phyloP scores from a whole-genome alignment of 164 flowering plant genomes.

The Saururus chinensis region DNA sequence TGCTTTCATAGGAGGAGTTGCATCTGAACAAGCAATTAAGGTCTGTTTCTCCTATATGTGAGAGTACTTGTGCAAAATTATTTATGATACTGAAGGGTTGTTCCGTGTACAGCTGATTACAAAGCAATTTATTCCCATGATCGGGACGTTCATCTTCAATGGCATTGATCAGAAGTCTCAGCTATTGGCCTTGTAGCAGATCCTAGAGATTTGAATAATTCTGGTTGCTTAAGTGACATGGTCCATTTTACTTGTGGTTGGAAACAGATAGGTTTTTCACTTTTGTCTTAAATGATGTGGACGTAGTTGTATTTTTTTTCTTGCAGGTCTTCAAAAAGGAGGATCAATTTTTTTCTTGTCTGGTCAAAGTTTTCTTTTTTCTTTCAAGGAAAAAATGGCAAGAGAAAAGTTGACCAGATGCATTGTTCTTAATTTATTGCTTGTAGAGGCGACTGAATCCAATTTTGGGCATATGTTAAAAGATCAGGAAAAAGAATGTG shows the following conservation, averaged over 20 bases:
- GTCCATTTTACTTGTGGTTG: neutral
- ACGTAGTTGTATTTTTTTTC: neutral
- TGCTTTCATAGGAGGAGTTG: constrained; percentile 79
- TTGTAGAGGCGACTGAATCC: neutral
- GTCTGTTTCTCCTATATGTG: constrained; percentile 16
- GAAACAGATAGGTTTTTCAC: neutral
- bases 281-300: neutral
- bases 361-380: neutral
- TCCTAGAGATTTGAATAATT: neutral
- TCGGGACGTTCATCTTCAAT: constrained; percentile 85
- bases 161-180: constrained; percentile 95
- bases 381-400: neutral
- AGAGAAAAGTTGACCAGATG: neutral
- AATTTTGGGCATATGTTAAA: neutral
- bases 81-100: neutral
- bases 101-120: constrained; percentile 66
- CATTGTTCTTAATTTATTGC: neutral
- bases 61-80: no score
- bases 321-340: neutral
- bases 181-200: constrained; percentile 20
- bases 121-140: constrained; percentile 84
- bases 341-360: neutral
- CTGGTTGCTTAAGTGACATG: no score
- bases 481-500: neutral
- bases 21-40: constrained; percentile 96